Conservation (phyloP, 2,329 filamentous ascomycete species). For the Colletotrichum tanaceti region DNA sequence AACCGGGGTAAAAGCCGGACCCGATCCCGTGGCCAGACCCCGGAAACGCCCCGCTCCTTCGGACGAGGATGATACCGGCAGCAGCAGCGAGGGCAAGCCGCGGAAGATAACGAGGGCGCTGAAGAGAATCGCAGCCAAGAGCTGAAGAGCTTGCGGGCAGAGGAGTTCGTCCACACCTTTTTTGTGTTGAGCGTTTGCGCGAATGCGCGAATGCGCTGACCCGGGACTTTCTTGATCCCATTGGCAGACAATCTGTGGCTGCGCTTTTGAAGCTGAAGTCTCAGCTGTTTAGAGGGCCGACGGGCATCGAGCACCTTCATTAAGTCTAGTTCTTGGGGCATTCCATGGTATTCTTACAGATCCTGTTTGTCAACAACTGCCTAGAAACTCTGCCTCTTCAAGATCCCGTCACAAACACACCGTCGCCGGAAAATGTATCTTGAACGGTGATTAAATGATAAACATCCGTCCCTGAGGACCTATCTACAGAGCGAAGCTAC, state of each 20-base stretch:
- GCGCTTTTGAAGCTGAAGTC: not conserved
- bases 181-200: too few relatives aligned
- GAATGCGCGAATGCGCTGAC: not conserved
- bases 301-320: not conserved
- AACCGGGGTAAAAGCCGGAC: not conserved
- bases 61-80: not conserved
- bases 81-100: not conserved
- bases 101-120: not conserved
- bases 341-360: too few relatives aligned
- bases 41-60: not conserved
- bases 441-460: constrained; percentile 21
- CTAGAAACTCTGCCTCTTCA: not conserved
- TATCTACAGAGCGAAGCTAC: constrained; percentile 14
- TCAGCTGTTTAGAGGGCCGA: not conserved
- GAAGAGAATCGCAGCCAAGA: not conserved
- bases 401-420: too few relatives aligned
- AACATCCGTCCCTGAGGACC: constrained; percentile 13
- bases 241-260: not conserved
- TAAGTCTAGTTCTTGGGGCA: not conserved
- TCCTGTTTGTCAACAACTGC: too few relatives aligned
- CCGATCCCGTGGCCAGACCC: not conserved
- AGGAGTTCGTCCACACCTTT: not conserved
- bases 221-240: not conserved
- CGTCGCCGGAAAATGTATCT: not conserved
- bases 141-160: not conserved